phyloP scores from a whole-genome alignment of 2,329 filamentous ascomycete species.

The Celoporthe dispersa region DNA sequence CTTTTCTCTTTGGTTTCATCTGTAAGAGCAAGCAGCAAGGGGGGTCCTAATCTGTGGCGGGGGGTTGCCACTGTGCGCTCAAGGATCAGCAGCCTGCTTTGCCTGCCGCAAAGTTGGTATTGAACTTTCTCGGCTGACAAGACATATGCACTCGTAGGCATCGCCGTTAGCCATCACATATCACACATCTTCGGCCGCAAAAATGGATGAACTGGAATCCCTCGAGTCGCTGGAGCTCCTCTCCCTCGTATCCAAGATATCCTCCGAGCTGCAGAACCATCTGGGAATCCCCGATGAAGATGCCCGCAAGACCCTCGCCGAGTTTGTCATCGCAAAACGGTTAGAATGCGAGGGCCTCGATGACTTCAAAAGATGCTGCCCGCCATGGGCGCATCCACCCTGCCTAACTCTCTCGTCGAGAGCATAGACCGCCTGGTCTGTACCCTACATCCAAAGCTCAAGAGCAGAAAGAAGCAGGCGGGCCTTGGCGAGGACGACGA shows the following conservation, averaged over 20 bases:
- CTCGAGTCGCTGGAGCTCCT: slow-evolving; percentile 89
- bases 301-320: slow-evolving; percentile 79
- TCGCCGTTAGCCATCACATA: neutral
- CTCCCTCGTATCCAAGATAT: slow-evolving; percentile 92
- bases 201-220: slow-evolving; percentile 88
- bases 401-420: slow-evolving; percentile 84
- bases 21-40: neutral
- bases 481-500: slow-evolving; percentile 48
- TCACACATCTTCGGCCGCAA: neutral
- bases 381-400: slow-evolving; percentile 76
- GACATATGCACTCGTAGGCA: neutral
- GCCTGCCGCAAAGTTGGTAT: neutral
- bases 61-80: neutral
- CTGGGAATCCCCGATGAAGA: slow-evolving; percentile 76
- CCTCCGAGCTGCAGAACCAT: slow-evolving; percentile 93
- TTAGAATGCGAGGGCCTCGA: slow-evolving; percentile 70
- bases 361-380: slow-evolving; percentile 79
- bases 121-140: neutral
- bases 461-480: slow-evolving; percentile 53
- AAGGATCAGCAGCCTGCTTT: neutral
- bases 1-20: neutral
- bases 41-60: too few species aligned
- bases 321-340: slow-evolving; percentile 94
- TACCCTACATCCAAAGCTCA: slow-evolving; percentile 91
- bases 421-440: slow-evolving; percentile 88